Conservation (phyloP, 345 rosid species). For the Passiflora organensis region DNA sequence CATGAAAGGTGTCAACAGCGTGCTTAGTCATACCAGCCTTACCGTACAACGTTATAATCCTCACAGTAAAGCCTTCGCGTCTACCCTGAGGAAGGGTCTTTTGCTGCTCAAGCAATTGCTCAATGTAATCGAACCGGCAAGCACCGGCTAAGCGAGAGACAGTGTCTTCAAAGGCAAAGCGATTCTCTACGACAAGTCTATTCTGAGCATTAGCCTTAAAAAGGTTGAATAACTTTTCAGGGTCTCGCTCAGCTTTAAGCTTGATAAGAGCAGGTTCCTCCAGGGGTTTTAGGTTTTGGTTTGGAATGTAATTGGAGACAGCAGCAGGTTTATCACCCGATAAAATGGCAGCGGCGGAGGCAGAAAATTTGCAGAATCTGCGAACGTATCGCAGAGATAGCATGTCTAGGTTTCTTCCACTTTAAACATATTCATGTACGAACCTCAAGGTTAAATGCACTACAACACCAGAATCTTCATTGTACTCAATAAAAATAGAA, state of each 20-base stretch:
- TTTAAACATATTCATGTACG: slow-evolving; percentile 35
- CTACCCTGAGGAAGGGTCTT: slow-evolving; percentile 75
- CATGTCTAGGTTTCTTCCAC: slow-evolving; percentile 47
- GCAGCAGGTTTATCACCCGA: slow-evolving; percentile 18
- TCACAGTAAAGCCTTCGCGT: slow-evolving; percentile 74
- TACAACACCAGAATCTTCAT: slow-evolving; percentile 6
- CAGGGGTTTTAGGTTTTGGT: slow-evolving; percentile 20
- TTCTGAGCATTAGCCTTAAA: slow-evolving; percentile 68
- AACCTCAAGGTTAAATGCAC: slow-evolving; percentile 9
- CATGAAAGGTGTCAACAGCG: slow-evolving; percentile 49
- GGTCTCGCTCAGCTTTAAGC: slow-evolving; percentile 77
- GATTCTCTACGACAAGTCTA: slow-evolving; percentile 53
- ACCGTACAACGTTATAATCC: slow-evolving; percentile 77
- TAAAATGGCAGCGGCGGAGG: too few species aligned
- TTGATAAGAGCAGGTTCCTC: slow-evolving; percentile 64
- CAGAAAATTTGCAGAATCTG: slow-evolving; percentile 56
- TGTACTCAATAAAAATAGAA: slow-evolving; percentile 4
- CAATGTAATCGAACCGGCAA: slow-evolving; percentile 57
- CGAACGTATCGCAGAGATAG: slow-evolving; percentile 50
- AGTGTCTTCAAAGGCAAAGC: slow-evolving; percentile 70
- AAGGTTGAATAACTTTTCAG: slow-evolving; percentile 57
- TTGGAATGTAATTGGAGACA: slow-evolving; percentile 14
- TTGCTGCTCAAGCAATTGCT: slow-evolving; percentile 77
- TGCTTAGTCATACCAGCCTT: slow-evolving; percentile 74
- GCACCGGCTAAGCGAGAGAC: slow-evolving; percentile 72